Evolutionary conservation across 257 asterid genomes (phyloP).

Genomic region (Nemophila menziesii): DNA sequence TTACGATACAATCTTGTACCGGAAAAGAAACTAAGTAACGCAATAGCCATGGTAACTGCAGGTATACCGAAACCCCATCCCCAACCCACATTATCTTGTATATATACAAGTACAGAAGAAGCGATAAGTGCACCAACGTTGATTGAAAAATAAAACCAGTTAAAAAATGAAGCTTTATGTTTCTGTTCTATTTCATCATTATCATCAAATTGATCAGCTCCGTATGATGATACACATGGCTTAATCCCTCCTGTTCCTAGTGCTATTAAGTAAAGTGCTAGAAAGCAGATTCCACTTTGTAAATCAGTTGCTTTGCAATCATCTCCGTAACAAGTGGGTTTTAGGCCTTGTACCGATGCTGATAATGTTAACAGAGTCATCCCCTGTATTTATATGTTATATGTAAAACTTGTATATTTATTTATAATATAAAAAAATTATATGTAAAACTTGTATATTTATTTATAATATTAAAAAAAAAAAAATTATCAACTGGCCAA

Average conservation of each 20-base stretch:
- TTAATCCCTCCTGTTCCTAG: conserved; percentile 12
- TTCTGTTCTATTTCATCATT: conserved; percentile 7
- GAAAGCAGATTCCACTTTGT: conserved; percentile 7
- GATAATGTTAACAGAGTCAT: conserved; percentile 9
- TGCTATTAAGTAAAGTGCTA: conserved; percentile 10
- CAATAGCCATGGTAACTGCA: conserved; percentile 9
- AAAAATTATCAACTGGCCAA: no score
- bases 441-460: background rate
- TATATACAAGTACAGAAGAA: conserved; percentile 9
- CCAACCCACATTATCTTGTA: conserved; percentile 16
- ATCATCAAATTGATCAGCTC: conserved; percentile 13
- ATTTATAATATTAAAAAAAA: no score
- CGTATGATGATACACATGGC: conserved; percentile 9
- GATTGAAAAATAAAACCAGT: conserved; percentile 12
- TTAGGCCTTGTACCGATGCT: conserved; percentile 13
- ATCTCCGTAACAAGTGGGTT: background rate
- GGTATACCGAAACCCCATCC: conserved; percentile 15
- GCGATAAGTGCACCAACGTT: conserved; percentile 13
- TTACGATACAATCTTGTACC: conserved; percentile 10
- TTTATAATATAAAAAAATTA: no score
- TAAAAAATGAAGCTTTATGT: conserved; percentile 12
- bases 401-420: background rate
- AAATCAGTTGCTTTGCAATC: conserved; percentile 2
- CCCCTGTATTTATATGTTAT: conserved; percentile 1
- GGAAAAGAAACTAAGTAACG: conserved; percentile 4